Evolutionary conservation across 1,139 yeast genomes (phyloP), one percentile per base, ranked within the genome.

Genomic region (Debaryomyces fabryi): DNA sequence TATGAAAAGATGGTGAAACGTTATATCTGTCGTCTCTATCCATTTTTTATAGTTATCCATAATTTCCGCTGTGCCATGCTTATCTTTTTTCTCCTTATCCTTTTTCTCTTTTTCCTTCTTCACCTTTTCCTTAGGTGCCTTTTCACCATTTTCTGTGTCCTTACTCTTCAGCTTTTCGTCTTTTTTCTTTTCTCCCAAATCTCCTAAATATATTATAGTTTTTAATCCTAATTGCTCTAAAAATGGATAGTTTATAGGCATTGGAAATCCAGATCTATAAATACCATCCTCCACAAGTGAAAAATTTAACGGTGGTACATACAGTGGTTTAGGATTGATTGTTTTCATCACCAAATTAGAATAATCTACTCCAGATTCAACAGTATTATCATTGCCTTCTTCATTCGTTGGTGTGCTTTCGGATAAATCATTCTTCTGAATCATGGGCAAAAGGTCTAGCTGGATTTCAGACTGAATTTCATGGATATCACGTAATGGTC

Each of bases 181-280:
- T 46, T 58, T 58, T 47, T 61, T 63, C 36, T 69, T 69, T 23
- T 61, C 62, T 3, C 78, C 78, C 52, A 74, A 60, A 54, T 88
- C 97, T 1, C 98, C 98, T 9, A 92, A 69, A 59, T 87, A 90
- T 39, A 92, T 85, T 46, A 92, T 88, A 0, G 97, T 90, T 58
- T 82, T 83, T 49, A 93, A 68, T 23, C 83, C 76, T 44, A 93
- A 69, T 44, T 83, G 86, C 57, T 83, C 81, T 23, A 93, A 74
- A 58, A 88, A 93, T 12, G 88, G 83, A 61, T 85, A 89, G 68
- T 91, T 92, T 57, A 85, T 79, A 0, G 88, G 88, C 72, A 90
- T 88, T 3, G 99, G 99, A 61, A 91, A 96, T 3, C 99, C 99
- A 2, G 96, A 86, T 32, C 99, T 74, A 65, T 91, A 93, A 15